Conservation (phyloP, 305 asterid species). For the Fraxinus paxiana region DNA sequence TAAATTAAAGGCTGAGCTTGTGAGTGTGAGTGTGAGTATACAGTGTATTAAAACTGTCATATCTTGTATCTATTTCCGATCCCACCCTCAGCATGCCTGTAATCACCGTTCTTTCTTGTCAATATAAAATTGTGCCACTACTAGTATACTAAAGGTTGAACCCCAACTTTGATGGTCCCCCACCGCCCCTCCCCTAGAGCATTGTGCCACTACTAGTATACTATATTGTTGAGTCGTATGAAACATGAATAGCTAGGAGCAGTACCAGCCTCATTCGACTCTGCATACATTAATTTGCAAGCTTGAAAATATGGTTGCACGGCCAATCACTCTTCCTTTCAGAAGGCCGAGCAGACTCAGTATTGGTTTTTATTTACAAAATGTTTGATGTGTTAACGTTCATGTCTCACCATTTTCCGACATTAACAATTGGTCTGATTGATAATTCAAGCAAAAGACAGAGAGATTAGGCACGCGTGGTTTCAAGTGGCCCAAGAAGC, state of each 20-base stretch:
- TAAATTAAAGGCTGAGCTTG: neutral
- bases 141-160: neutral
- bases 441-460: neutral
- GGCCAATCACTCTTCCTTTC: neutral
- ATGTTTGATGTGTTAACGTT: neutral
- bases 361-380: neutral
- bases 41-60: neutral
- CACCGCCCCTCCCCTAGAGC: too few species aligned
- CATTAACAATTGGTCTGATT: neutral
- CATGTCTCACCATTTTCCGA: neutral
- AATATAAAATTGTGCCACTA: neutral
- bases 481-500: constrained; percentile 30
- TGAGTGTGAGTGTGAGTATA: too few species aligned
- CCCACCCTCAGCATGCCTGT: neutral
- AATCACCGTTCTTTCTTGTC: neutral
- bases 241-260: neutral
- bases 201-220: too few species aligned
- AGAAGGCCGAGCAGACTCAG: neutral
- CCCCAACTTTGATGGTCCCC: too few species aligned
- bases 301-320: neutral
- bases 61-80: neutral
- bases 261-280: neutral
- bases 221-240: neutral
- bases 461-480: neutral
- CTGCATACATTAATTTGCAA: neutral